phyloP scores from a whole-genome alignment of 768 basidiomycete species.

The Saitozyma sp. region DNA sequence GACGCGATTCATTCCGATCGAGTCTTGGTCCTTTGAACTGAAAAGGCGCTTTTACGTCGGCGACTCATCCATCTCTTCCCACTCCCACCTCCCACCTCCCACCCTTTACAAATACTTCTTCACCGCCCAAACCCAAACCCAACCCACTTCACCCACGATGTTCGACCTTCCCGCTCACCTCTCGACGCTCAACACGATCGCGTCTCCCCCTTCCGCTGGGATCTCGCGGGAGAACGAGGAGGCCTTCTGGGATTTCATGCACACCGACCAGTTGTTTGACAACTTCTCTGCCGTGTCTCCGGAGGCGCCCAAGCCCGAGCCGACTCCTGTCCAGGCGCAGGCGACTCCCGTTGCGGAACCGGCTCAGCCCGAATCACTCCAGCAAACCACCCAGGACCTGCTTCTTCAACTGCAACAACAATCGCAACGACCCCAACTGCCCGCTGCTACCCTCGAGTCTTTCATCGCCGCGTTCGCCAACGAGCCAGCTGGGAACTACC shows the following conservation, averaged over 20 bases:
- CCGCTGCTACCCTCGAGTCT: conserved; percentile 33
- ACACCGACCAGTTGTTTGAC: conserved; percentile 40
- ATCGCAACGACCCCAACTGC: neutral
- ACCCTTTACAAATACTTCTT: neutral
- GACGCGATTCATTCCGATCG: no score
- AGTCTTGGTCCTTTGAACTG: no score
- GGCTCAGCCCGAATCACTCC: neutral
- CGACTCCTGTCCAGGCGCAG: conserved; percentile 4
- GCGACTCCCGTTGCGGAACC: conserved; percentile 1
- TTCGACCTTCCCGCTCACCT: conserved; percentile 40
- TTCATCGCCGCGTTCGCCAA: conserved; percentile 39
- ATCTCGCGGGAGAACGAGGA: conserved; percentile 37
- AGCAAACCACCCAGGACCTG: neutral
- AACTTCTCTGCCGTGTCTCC: conserved; percentile 32
- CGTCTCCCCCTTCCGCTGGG: conserved; percentile 28
- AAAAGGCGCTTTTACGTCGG: no score
- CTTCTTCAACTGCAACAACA: neutral
- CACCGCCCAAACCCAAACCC: neutral
- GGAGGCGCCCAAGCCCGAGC: conserved; percentile 4
- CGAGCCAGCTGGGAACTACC: conserved; percentile 10
- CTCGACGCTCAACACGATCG: conserved; percentile 34
- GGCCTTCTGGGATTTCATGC: conserved; percentile 41
- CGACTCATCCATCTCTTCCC: neutral
- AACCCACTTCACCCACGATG: conserved; percentile 23
- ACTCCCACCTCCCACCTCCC: neutral